These are phyloP conservation scores for Penicillium sp. DNA, from an alignment of 2,329 filamentous ascomycete genomes.

Conservation along the genomic window DNA sequence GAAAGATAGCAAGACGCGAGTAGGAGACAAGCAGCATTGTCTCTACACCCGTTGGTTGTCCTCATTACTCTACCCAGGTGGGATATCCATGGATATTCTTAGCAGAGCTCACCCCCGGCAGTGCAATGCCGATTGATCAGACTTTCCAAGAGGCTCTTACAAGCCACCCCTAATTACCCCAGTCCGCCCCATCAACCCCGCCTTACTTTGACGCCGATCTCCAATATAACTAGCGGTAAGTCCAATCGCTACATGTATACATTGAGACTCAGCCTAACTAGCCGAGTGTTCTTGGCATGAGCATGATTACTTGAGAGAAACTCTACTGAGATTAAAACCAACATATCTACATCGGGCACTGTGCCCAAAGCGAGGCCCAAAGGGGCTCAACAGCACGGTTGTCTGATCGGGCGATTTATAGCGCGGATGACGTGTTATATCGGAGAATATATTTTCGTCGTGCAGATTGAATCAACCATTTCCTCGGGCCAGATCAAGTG, in stretches of 20 bases:
- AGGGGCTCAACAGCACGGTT: not conserved
- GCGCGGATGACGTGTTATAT: slow-evolving; percentile 1
- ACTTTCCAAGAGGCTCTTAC: not conserved
- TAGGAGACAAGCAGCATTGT: not conserved
- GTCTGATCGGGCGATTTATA: not conserved
- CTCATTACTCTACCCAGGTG: no score
- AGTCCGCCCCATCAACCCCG: not conserved
- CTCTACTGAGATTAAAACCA: not conserved
- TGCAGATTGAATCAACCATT: not conserved
- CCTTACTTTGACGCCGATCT: not conserved
- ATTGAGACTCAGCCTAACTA: not conserved
- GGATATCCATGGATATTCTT: not conserved
- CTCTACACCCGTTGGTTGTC: no score
- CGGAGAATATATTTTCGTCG: not conserved
- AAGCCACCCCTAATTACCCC: not conserved
- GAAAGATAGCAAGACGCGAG: not conserved
- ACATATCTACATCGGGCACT: not conserved
- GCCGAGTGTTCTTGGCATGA: not conserved
- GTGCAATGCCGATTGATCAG: not conserved
- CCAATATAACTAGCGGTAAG: slow-evolving; percentile 3
- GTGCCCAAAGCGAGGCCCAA: not conserved
- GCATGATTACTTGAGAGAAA: not conserved
- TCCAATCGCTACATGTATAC: not conserved
- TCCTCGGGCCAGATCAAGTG: not conserved
- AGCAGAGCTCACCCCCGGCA: not conserved